A percentile compares a stretch with the other conserved stretches of the same genome.
These are phyloP conservation scores for Chalciporus pseudorubinellus DNA, from an alignment of 768 basidiomycete species.

Conservation along the genomic window DNA sequence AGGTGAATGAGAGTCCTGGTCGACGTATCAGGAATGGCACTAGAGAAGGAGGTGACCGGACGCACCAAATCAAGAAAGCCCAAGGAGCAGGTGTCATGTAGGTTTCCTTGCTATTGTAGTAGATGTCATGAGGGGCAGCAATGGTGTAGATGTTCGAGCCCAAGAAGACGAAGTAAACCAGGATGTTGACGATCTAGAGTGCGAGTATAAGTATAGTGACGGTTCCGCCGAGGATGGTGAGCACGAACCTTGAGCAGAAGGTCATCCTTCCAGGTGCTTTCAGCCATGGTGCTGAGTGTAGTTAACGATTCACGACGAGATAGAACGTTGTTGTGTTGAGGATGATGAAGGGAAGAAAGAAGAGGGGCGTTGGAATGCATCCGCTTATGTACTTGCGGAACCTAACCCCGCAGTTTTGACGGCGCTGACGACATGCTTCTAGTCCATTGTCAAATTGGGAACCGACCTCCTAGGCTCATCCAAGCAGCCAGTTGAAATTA, in stretches of 20 bases:
- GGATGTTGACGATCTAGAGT: constrained; percentile 66
- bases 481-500: no score
- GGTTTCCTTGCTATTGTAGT: constrained; percentile 76
- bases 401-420: neutral
- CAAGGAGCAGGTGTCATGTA: constrained; percentile 94
- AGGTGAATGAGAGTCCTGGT: constrained; percentile 83
- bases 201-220: neutral
- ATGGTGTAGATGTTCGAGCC: constrained; percentile 89
- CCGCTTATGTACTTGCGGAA: constrained; percentile 28
- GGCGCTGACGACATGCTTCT: constrained; percentile 23
- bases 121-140: constrained; percentile 68
- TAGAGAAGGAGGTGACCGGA: constrained; percentile 1
- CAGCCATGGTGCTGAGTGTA: constrained; percentile 44
- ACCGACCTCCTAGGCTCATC: neutral
- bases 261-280: constrained; percentile 67
- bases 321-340: neutral
- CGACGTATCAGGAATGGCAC: constrained; percentile 13
- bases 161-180: constrained; percentile 84
- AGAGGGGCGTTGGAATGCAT: constrained; percentile 16
- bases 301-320: neutral
- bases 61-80: constrained; percentile 87
- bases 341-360: constrained; percentile 11
- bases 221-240: neutral
- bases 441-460: constrained; percentile 10
- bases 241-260: constrained; percentile 71